A percentile compares a stretch with the other conserved stretches of the same genome.
phyloP scores from a whole-genome alignment of 306 rosid genomes.

The Lathyrus sativus region DNA sequence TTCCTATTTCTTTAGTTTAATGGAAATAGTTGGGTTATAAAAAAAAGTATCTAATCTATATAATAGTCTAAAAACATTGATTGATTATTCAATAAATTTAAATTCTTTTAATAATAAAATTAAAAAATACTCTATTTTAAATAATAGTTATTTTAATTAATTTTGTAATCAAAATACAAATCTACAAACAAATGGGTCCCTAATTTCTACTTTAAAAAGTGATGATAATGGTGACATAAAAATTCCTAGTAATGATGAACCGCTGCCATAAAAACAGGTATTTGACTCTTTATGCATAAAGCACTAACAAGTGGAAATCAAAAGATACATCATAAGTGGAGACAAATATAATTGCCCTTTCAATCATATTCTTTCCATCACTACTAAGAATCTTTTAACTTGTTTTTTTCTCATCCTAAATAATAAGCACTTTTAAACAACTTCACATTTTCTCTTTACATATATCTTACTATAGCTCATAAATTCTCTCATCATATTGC shows the following conservation, averaged over 20 bases:
- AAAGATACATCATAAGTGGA: conserved; percentile 52
- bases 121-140: too few relatives aligned
- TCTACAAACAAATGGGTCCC: conserved; percentile 37
- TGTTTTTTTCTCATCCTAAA: conserved; percentile 41
- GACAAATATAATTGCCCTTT: conserved; percentile 58
- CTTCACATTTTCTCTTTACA: conserved; percentile 45
- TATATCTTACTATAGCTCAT: conserved; percentile 48
- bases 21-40: too few relatives aligned
- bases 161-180: too few relatives aligned
- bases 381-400: conserved; percentile 40
- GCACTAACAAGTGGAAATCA: conserved; percentile 62
- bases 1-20: too few relatives aligned
- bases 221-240: conserved; percentile 66
- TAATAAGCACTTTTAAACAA: conserved; percentile 35
- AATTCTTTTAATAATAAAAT: too few relatives aligned
- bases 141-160: too few relatives aligned
- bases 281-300: conserved; percentile 52
- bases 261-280: conserved; percentile 59
- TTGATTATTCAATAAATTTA: too few relatives aligned
- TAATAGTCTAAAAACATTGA: too few relatives aligned
- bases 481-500: conserved; percentile 36
- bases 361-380: conserved; percentile 46
- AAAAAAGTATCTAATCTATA: too few relatives aligned
- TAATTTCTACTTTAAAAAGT: conserved; percentile 43
- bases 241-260: conserved; percentile 67